Base-by-base conservation (phyloP, 2,329 filamentous ascomycete genomes). In the Arthrinium phaeospermum region DNA sequence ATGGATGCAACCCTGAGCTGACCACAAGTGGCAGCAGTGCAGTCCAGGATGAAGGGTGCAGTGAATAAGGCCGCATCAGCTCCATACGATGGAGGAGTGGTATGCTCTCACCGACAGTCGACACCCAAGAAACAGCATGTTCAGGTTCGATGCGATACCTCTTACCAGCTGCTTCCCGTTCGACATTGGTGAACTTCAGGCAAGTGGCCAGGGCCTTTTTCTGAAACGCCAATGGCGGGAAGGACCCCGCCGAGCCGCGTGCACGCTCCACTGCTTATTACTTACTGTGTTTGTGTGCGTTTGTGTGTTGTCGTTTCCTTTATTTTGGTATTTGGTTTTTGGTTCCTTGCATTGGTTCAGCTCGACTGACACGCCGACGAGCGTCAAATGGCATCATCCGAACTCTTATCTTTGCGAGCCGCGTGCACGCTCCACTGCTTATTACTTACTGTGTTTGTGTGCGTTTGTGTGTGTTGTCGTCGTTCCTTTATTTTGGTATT, bases 191-290 rank as follows among this genome's bases (percentile, higher is more conserved):
- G 51, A 47, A 16, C 14, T 22, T 16, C 16, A 47, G 27, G 49
- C 27, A 61, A n/a, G 37, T 41, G 37, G 37, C 10, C 30, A 41
- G 34, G 34, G 12, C 51, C 49, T 27, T 16, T 16, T 30, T 57
- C 13, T 57, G 51, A 57, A 34, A 57, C 51, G 51, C 27, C 51
- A 57, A 34, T 30, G 5, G 51, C 51, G 51, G 51, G 27, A 34
- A 57, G 27, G 51, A 51, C 51, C 24, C 27, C 53, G 30, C 53
- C 22, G 22, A n/a, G 16, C 53, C 30, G 30, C 19, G 53, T 64
- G 53, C 53, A 64, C 53, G 53, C 53, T 64, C 30, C 16, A 64
- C 30, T n/a, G 53, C 53, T 37, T 64, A 64, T 37, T 64, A 16
- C 27, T 37, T 34, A 19, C 45, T 46, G 45, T 19, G 16, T 22